Evolutionary conservation across 345 rosid species (phyloP).

Genomic region (Gossypium anomalum): DNA sequence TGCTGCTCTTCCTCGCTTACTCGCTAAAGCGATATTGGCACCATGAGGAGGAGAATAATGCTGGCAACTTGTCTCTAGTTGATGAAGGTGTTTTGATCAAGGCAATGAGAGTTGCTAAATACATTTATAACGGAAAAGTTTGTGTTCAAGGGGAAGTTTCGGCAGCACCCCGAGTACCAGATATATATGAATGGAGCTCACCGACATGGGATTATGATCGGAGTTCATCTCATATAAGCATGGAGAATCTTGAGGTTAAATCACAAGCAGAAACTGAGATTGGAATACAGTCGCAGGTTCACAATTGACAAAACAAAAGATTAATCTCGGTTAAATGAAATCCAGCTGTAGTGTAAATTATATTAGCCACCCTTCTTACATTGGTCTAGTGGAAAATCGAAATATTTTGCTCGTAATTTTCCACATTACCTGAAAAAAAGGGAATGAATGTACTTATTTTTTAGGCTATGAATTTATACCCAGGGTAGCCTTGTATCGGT

Average conservation of each 20-base stretch:
- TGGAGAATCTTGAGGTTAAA: background rate
- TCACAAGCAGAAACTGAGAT: constrained; percentile 4
- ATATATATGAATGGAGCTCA: constrained; percentile 13
- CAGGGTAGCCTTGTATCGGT: too few species aligned
- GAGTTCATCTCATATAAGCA: background rate
- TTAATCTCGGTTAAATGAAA: background rate
- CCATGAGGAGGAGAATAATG: background rate
- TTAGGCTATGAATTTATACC: too few species aligned
- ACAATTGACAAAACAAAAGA: background rate
- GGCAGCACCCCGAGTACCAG: background rate
- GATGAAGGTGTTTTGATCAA: constrained; percentile 18
- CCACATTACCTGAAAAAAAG: too few species aligned
- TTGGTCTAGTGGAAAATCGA: too few species aligned
- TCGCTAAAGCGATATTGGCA: constrained; percentile 8
- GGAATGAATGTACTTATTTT: too few species aligned
- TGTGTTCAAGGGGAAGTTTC: background rate
- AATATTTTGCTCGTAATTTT: too few species aligned
- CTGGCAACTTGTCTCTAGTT: constrained; percentile 3
- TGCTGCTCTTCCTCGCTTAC: constrained; percentile 23
- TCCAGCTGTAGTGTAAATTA: too few species aligned
- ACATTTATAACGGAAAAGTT: constrained; percentile 13
- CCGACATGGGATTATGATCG: constrained; percentile 13
- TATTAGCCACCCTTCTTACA: too few species aligned
- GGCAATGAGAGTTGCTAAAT: constrained; percentile 9
- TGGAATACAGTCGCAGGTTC: constrained; percentile 1